Conservation (phyloP, 495 filamentous ascomycete species). For the Lophiotrema nucula region DNA sequence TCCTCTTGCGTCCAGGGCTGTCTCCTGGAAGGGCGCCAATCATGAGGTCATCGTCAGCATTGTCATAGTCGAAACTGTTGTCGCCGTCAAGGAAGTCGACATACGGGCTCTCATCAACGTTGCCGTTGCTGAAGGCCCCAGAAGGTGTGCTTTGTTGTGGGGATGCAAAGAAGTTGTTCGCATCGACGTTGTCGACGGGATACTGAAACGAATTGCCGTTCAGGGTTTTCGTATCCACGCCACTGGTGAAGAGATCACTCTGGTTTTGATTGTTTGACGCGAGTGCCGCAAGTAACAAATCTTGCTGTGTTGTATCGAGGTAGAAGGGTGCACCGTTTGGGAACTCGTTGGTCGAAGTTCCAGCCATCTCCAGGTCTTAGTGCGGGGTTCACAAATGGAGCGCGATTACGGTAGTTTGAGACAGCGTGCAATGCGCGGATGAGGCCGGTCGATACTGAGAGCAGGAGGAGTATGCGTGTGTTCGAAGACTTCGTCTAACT, state of each 20-base stretch:
- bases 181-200: conserved; percentile 23
- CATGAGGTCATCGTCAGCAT: conserved; percentile 55
- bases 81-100: conserved; percentile 77
- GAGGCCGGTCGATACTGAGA: neutral
- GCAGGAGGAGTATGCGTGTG: neutral
- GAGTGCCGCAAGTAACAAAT: conserved; percentile 82
- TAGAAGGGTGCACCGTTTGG: conserved; percentile 43
- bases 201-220: conserved; percentile 26
- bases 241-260: conserved; percentile 15
- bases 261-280: conserved; percentile 64
- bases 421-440: conserved; percentile 12
- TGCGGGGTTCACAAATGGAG: conserved; percentile 24
- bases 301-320: conserved; percentile 83
- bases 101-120: conserved; percentile 71
- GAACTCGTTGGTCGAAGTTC: conserved; percentile 31
- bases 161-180: conserved; percentile 35
- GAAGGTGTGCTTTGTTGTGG: conserved; percentile 50
- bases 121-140: conserved; percentile 48
- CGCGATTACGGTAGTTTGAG: neutral
- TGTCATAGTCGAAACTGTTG: conserved; percentile 59
- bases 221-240: conserved; percentile 2
- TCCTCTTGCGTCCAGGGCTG: conserved; percentile 47
- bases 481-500: neutral
- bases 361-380: conserved; percentile 26
- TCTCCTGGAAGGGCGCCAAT: conserved; percentile 73